Evolutionary conservation across 495 filamentous ascomycete genomes (phyloP).

Genomic region (Penicillium pancosmium): DNA sequence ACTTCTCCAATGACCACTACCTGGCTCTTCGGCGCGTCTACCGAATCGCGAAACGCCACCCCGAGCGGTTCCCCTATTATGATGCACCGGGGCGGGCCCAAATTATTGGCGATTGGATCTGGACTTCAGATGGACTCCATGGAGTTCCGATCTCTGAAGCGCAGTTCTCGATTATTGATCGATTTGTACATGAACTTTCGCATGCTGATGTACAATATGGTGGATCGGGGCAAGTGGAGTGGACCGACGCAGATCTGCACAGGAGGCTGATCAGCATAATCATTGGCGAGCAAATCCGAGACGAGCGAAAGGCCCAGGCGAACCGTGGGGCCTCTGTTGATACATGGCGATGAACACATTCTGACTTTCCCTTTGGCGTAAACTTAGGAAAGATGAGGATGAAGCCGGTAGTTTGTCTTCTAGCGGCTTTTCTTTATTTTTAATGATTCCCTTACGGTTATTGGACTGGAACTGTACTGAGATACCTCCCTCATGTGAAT

Average conservation of each 20-base stretch:
- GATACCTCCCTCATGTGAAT: slow-evolving; percentile 6
- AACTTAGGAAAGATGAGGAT: slow-evolving; percentile 14
- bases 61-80: slow-evolving; percentile 44
- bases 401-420: slow-evolving; percentile 21
- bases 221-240: slow-evolving; percentile 45
- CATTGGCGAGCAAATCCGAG: slow-evolving; percentile 51
- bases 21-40: slow-evolving; percentile 43
- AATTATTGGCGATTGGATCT: slow-evolving; percentile 51
- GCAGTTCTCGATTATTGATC: slow-evolving; percentile 50
- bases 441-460: slow-evolving; percentile 31
- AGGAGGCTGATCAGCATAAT: slow-evolving; percentile 50
- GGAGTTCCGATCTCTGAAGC: slow-evolving; percentile 49
- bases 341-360: slow-evolving; percentile 34
- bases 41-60: slow-evolving; percentile 41
- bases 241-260: slow-evolving; percentile 51
- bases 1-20: slow-evolving; percentile 52
- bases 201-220: slow-evolving; percentile 41
- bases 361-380: slow-evolving; percentile 12
- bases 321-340: slow-evolving; percentile 31
- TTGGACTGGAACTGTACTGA: slow-evolving; percentile 12
- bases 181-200: slow-evolving; percentile 46
- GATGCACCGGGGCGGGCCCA: slow-evolving; percentile 39
- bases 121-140: slow-evolving; percentile 46
- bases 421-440: slow-evolving; percentile 15
- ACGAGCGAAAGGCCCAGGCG: slow-evolving; percentile 35